Percentiles rank a stretch among this genome's conserved stretches.
Evolutionary conservation across 208 protist genomes (phyloP).

Genomic region (Naegleria gruberi): DNA sequence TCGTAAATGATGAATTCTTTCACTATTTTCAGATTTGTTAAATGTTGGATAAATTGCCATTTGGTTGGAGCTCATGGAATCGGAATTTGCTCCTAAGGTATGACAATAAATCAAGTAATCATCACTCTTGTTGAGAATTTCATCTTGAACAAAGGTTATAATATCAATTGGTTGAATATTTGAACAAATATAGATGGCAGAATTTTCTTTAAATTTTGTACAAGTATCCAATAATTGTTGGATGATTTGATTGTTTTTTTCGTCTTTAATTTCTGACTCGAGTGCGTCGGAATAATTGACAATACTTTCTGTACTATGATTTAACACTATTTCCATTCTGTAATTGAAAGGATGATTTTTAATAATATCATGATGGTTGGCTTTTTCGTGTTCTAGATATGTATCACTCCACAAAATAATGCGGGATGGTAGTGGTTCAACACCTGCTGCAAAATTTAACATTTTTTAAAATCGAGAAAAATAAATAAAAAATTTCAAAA

Average conservation of each 20-base stretch:
- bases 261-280: neutral
- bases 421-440: neutral
- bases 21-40: neutral
- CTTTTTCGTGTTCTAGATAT: neutral
- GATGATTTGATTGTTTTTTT: neutral
- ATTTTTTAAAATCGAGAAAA: too few species aligned
- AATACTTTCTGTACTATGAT: neutral
- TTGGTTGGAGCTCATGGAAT: neutral
- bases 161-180: neutral
- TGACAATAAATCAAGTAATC: neutral
- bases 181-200: neutral
- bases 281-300: neutral
- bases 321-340: neutral
- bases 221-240: neutral
- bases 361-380: neutral
- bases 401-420: neutral
- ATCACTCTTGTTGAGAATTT: neutral
- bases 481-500: too few species aligned
- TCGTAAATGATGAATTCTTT: neutral
- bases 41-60: neutral
- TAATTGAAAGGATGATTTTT: neutral
- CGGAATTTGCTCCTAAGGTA: neutral
- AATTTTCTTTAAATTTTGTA: neutral
- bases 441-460: neutral
- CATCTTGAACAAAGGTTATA: neutral